Base-by-base conservation (phyloP, 768 basidiomycete species). In the Boletellus sp. region DNA sequence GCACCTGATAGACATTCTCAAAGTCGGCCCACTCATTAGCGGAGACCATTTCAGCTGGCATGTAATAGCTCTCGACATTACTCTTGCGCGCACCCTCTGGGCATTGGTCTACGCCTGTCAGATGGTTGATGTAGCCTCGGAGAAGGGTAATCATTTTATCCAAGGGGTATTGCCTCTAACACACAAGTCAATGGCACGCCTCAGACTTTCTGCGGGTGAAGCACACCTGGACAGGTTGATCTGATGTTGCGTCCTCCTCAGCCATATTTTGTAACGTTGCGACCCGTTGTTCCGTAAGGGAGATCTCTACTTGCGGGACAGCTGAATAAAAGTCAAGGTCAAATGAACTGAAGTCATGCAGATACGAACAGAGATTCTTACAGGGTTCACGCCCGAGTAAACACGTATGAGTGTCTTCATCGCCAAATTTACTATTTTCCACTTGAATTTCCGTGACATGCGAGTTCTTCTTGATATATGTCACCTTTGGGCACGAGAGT, bases 1-100 rank as follows among this genome's bases (percentile, higher is more conserved):
- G 93, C 15, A 93, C 78, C 61, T 95, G 90, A 62, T 94, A 91
- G 22, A 94, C 91, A 59, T 94, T 89, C 62, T 89, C 85, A 68
- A 95, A 97, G 52, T 84, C 80, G 2, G 78, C 79, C 87, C 82
- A 85, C 59, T 90, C 87, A 20, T 80, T 73, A 23, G 83, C 73
- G 11, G 83, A 81, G 31, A 85, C 77, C 38, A 80, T 77, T 57
- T 86, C 83, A 12, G 82, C 75, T 26, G 85, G 84, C 68, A 87
- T 79, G 48, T 81, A 76, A 57, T 87, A 86, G 46, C 72, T 78
- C 47, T 76, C 70, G 11, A 66, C 60, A 26, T 70, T 68, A 37
- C 66, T 70, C 53, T 66, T 64, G 45, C 61, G 63, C 24, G 54
- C 44, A 12, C 59, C 56, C 26, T 63, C 62, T 5, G 71, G 68